Evolutionary conservation across 2,329 filamentous ascomycete species (phyloP).

Genomic region (Fusarium tricinctum): DNA sequence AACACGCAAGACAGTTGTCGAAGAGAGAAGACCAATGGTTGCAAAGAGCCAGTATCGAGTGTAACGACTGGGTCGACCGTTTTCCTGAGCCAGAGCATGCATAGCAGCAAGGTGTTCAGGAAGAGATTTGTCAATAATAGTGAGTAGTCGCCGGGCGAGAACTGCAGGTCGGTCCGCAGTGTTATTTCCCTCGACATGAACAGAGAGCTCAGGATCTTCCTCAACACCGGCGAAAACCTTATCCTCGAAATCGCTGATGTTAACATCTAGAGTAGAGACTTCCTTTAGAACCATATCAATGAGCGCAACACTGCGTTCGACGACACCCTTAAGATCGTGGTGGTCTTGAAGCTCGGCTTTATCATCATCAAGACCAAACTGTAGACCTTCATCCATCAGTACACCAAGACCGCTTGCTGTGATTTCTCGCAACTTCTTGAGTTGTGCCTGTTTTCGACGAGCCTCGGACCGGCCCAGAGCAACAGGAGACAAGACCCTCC

Average conservation of each 20-base stretch:
- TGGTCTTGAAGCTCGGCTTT: constrained; percentile 66
- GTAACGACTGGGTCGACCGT: constrained; percentile 81
- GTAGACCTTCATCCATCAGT: constrained; percentile 86
- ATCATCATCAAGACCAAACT: constrained; percentile 73
- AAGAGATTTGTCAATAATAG: constrained; percentile 77
- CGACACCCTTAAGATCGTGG: constrained; percentile 75
- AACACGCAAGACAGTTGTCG: constrained; percentile 86
- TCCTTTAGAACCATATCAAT: constrained; percentile 89
- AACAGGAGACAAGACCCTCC: constrained; percentile 81
- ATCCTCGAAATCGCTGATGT: constrained; percentile 75
- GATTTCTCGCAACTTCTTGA: constrained; percentile 81
- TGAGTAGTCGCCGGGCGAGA: constrained; percentile 75
- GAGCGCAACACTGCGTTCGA: constrained; percentile 84
- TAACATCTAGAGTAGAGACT: constrained; percentile 73
- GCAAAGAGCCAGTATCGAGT: constrained; percentile 92
- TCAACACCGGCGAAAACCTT: constrained; percentile 74
- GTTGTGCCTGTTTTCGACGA: constrained; percentile 76
- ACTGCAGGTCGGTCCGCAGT: constrained; percentile 66
- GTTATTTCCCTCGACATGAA: constrained; percentile 63
- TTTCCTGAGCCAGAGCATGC: constrained; percentile 67
- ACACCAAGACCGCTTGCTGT: constrained; percentile 90
- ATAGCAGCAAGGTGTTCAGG: constrained; percentile 75
- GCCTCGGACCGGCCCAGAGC: constrained; percentile 82
- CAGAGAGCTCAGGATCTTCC: constrained; percentile 70
- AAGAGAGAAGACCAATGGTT: constrained; percentile 79